phyloP scores from a whole-genome alignment of 2,329 filamentous ascomycete genomes.

The Colletotrichum sp. region DNA sequence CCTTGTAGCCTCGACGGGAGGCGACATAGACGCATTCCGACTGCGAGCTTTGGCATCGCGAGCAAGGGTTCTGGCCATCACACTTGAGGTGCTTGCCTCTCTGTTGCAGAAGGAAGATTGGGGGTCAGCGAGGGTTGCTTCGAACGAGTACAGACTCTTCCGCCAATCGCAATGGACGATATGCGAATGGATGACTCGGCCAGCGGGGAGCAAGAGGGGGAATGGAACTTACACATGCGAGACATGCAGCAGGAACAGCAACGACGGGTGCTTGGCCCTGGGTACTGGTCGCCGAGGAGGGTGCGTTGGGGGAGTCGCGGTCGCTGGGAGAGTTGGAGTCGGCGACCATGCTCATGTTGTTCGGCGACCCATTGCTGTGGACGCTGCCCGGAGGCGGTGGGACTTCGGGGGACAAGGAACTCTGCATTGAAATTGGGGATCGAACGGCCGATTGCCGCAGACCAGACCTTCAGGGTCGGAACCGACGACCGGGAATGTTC shows the following conservation, averaged over 20 bases:
- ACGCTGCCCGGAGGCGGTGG: constrained; percentile 10
- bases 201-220: not conserved
- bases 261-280: constrained; percentile 36
- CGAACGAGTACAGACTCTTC: not conserved
- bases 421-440: not conserved
- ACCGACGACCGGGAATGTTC: not conserved
- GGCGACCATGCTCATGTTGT: not conserved
- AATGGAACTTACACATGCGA: constrained; percentile 55
- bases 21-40: constrained; percentile 74
- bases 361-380: constrained; percentile 17
- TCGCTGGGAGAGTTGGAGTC: constrained; percentile 22
- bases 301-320: constrained; percentile 13
- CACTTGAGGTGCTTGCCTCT: constrained; percentile 76
- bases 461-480: not conserved
- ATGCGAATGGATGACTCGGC: not conserved
- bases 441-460: not conserved
- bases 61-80: constrained; percentile 73
- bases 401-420: constrained; percentile 9
- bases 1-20: constrained; percentile 78
- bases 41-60: constrained; percentile 65
- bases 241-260: constrained; percentile 56
- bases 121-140: not conserved
- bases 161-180: not conserved
- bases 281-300: constrained; percentile 26
- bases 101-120: constrained; percentile 34